Conservation (phyloP, 2,329 filamentous ascomycete genomes). For the Fusarium ambrosium region DNA sequence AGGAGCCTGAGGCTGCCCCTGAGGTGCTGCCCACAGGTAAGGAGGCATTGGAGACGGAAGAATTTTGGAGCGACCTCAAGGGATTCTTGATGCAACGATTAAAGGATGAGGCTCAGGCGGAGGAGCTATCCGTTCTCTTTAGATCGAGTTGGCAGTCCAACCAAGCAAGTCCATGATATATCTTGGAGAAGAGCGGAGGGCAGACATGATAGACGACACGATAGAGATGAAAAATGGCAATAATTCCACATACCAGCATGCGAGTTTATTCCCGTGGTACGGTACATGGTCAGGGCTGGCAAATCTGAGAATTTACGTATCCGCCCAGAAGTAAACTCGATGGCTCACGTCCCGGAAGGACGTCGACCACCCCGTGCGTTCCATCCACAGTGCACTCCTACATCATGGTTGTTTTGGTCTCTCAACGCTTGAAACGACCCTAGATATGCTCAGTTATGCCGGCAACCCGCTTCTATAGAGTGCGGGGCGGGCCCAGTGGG, state of each 20-base stretch:
- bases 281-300: slow-evolving; percentile 49
- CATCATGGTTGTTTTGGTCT: slow-evolving; percentile 44
- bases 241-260: slow-evolving; percentile 48
- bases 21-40: slow-evolving; percentile 59
- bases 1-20: slow-evolving; percentile 50
- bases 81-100: slow-evolving; percentile 85
- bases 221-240: slow-evolving; percentile 34
- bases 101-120: slow-evolving; percentile 76
- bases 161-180: slow-evolving; percentile 46
- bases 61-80: slow-evolving; percentile 89
- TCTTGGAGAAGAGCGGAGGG: slow-evolving; percentile 10
- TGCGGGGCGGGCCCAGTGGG: slow-evolving; percentile 22
- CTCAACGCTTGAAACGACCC: slow-evolving; percentile 45
- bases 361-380: slow-evolving; percentile 31
- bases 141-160: slow-evolving; percentile 76
- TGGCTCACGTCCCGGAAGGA: slow-evolving; percentile 31
- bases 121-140: slow-evolving; percentile 76
- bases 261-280: slow-evolving; percentile 48
- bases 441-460: slow-evolving; percentile 48
- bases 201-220: slow-evolving; percentile 28
- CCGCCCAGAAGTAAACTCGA: slow-evolving; percentile 43
- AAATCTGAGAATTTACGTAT: slow-evolving; percentile 48
- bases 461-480: slow-evolving; percentile 36
- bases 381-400: slow-evolving; percentile 43
- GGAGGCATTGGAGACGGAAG: slow-evolving; percentile 74